Base-by-base conservation (phyloP, 371 early-diverging fungal genomes). In the Rhizomucor miehei region DNA sequence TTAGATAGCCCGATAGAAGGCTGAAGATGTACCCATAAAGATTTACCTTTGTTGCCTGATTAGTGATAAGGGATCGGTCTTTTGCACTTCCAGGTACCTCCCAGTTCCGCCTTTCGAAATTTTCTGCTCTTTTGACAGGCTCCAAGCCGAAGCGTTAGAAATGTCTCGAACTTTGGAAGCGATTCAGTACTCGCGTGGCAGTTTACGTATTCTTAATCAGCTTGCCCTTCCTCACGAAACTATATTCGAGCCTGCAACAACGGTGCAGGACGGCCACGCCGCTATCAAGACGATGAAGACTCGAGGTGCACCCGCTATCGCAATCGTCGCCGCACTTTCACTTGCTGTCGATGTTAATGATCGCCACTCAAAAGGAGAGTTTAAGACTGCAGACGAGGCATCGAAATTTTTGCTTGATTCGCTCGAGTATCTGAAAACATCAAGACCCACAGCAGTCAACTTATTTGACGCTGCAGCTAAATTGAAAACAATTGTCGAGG, bases 401-500 rank as follows among this genome's bases (percentile, higher is more conserved):
- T 63, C 62, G 4, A 40, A 62, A 8, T 91, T 86, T 54, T 75
- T 96, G 51, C 44, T 66, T 12, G 54, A 54, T 8, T 82, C 87
- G 17, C 80, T 94, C 24, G 89, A 86, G 36, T 91, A 89, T 62
- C 73, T 98, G 38, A 83, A 85, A 62, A 93, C 92, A 6, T 92
- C 95, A 41, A 87, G 97, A 1, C 97, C 97, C 8, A 98, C 98
- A 0, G 97, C 97, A 9, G 97, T 97, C 69, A 96, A 98, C 65
- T 75, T 98, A 43, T 94, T 94, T 64, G 95, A 94, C 64, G 94
- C 97, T 8, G 87, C 92, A n/a, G 75, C 64, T 11, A 88, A 87
- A 57, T 71, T 98, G 40, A 73, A 69, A 36, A 52, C 40, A 2
- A 50, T 81, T 0, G 79, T 85, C 12, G 52, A 65, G 6, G 24